Conservation (phyloP, 2,329 filamentous ascomycete genomes). For the Xylaria sp. region DNA sequence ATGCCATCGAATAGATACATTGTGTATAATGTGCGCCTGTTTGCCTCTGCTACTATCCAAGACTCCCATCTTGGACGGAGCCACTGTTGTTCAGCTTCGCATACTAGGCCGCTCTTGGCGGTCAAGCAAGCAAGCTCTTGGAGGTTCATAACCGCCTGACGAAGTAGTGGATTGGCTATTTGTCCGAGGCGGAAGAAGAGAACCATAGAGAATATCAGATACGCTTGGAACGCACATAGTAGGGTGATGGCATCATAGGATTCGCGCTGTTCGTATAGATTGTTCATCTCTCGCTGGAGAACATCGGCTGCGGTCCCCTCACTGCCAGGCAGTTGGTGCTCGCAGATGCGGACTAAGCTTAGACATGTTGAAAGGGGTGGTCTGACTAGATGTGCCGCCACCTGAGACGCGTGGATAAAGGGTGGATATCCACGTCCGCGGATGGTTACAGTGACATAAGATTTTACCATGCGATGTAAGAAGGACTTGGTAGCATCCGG, state of each 20-base stretch:
- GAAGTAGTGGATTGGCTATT: slow-evolving; percentile 49
- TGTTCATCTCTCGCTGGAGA: slow-evolving; percentile 58
- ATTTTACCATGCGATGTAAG: slow-evolving; percentile 56
- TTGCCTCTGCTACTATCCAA: slow-evolving; percentile 65
- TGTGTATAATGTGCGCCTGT: slow-evolving; percentile 61
- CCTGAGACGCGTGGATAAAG: slow-evolving; percentile 58
- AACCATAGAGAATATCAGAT: slow-evolving; percentile 63
- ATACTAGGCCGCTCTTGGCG: slow-evolving; percentile 57
- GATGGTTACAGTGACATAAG: slow-evolving; percentile 54
- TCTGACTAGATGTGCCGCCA: slow-evolving; percentile 39
- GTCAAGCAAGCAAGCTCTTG: slow-evolving; percentile 60
- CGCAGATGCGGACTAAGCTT: slow-evolving; percentile 55
- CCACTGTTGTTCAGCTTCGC: slow-evolving; percentile 54
- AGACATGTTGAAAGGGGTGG: slow-evolving; percentile 56
- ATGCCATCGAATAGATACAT: slow-evolving; percentile 67
- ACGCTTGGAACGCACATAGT: slow-evolving; percentile 63
- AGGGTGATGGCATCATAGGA: slow-evolving; percentile 48
- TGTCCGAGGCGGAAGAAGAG: slow-evolving; percentile 56
- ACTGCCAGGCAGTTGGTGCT: slow-evolving; percentile 51
- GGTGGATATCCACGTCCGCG: slow-evolving; percentile 55
- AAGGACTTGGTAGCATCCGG: slow-evolving; percentile 53
- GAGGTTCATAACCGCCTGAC: slow-evolving; percentile 60
- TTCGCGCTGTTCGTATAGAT: slow-evolving; percentile 48
- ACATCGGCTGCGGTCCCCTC: slow-evolving; percentile 49
- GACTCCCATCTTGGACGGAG: slow-evolving; percentile 61